Evolutionary conservation across 1,139 yeast genomes (phyloP), one percentile per base, ranked within the genome.

Genomic region (Yamadazyma siamensis): DNA sequence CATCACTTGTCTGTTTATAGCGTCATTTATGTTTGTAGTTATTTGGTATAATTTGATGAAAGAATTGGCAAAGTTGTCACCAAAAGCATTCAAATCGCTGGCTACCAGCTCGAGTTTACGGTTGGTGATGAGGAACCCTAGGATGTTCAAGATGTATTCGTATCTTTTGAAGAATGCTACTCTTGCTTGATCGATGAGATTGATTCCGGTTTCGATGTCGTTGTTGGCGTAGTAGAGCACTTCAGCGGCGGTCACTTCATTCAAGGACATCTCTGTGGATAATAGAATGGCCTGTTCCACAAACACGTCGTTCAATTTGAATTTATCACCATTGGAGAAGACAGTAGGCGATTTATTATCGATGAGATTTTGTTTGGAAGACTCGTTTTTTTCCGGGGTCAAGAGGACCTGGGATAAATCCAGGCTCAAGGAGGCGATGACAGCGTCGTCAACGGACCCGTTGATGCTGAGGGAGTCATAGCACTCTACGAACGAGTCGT

Each of bases 101-200:
- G 41, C 38, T 28, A 54, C 47, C 40, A 36, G 46, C 37, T 42
- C 56, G 47, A 52, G 52, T 37, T 51, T 67, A 49, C 48, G 41
- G n/a, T 48, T 42, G 2, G 60, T 38, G 16, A 78, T 54, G 23
- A 79, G 57, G 48, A 70, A 84, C 6, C 85, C 77, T 15, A 80
- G 65, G 21, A 86, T 76, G 44, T 83, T 85, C 28, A 89, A 56
- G 13, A 88, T 77, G 44, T 76, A 82, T 47, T 78, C 82, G 31
- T 80, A 70, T 44, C 96, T 71, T 33, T 76, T 59, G 49, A 78
- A 85, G 50, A 74, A 87, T 5, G 77, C 67, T n/a, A 83, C 74
- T 41, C 80, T 71, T 1, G 91, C 95, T 19, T 80, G 71, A 44
- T 86, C 94, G 4, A 71, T 48, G 15, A 80, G 63, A 2, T 71